Conservation (phyloP, 305 asterid genomes). For the Plantago coronopus region DNA sequence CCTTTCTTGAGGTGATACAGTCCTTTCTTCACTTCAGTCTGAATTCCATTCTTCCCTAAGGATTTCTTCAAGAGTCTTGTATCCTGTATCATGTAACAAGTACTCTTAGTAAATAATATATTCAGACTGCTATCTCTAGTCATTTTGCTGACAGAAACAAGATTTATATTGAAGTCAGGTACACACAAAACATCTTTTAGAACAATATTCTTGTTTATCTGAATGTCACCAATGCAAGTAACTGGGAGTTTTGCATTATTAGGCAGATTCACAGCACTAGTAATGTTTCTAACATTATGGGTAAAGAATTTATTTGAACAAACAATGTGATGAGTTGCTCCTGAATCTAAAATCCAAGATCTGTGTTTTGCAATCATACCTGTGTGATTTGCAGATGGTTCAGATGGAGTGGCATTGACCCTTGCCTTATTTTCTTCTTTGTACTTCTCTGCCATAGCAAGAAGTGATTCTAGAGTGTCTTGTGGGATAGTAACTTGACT, state of each 20-base stretch:
- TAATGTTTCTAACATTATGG: too few species aligned
- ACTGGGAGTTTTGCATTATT: not conserved
- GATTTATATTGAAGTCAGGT: not conserved
- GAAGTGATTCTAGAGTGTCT: too few species aligned
- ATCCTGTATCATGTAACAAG: not conserved
- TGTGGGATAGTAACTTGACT: too few species aligned
- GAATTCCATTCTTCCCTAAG: not conserved
- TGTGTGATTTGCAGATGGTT: too few species aligned
- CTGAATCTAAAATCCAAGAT: not conserved
- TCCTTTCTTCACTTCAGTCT: not conserved
- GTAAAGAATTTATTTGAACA: not conserved
- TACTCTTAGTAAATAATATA: not conserved
- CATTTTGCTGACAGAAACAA: not conserved
- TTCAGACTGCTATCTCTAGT: not conserved
- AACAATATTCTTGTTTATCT: not conserved
- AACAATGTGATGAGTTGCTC: not conserved
- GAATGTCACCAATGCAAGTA: not conserved
- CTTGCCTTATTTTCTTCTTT: too few species aligned
- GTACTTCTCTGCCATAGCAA: too few species aligned
- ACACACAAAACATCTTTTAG: not conserved
- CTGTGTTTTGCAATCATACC: too few species aligned
- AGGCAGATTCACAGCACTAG: too few species aligned
- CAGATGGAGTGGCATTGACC: too few species aligned
- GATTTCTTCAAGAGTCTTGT: not conserved
- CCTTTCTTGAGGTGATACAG: not conserved